A percentile compares a stretch with the other conserved stretches of the same genome.
These are phyloP conservation scores for Monosporozyma siamensis DNA, from an alignment of 805 yeast species.

Conservation along the genomic window DNA sequence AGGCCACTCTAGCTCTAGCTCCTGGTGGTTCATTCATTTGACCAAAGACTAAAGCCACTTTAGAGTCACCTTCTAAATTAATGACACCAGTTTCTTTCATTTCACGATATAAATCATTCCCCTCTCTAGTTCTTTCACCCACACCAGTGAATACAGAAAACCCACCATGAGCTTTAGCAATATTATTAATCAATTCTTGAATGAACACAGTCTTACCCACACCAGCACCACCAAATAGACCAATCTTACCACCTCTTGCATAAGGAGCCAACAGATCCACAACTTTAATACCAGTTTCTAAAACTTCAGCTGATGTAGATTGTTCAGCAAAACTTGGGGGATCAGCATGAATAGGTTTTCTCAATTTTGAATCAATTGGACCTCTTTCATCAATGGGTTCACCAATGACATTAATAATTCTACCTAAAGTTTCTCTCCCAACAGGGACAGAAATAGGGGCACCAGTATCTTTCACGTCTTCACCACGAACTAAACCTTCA, in stretches of 20 bases:
- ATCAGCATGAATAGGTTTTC: slow-evolving; percentile 98
- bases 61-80: slow-evolving; percentile 98
- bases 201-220: slow-evolving; percentile 99
- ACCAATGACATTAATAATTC: slow-evolving; percentile 97
- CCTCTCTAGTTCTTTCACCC: slow-evolving; percentile 99
- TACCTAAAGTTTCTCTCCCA: slow-evolving; percentile 97
- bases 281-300: slow-evolving; percentile 99
- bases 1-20: slow-evolving; percentile 99
- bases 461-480: slow-evolving; percentile 86
- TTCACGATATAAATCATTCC: slow-evolving; percentile 99
- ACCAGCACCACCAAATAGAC: slow-evolving; percentile 99
- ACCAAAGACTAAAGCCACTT: slow-evolving; percentile 98
- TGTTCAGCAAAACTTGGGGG: slow-evolving; percentile 95
- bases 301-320: slow-evolving; percentile 94
- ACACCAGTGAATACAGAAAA: slow-evolving; percentile 99
- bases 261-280: slow-evolving; percentile 98
- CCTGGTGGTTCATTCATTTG: slow-evolving; percentile 99
- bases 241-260: slow-evolving; percentile 99
- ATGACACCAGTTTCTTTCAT: slow-evolving; percentile 99
- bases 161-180: slow-evolving; percentile 99
- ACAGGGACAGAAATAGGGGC: slow-evolving; percentile 98
- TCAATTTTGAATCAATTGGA: slow-evolving; percentile 85
- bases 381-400: slow-evolving; percentile 99
- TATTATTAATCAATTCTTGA: slow-evolving; percentile 99
- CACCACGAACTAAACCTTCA: slow-evolving; percentile 99